Percentiles rank a stretch among this genome's conserved stretches.
Evolutionary conservation across 805 yeast genomes (phyloP).

Genomic region (Pichia membranifaciens): DNA sequence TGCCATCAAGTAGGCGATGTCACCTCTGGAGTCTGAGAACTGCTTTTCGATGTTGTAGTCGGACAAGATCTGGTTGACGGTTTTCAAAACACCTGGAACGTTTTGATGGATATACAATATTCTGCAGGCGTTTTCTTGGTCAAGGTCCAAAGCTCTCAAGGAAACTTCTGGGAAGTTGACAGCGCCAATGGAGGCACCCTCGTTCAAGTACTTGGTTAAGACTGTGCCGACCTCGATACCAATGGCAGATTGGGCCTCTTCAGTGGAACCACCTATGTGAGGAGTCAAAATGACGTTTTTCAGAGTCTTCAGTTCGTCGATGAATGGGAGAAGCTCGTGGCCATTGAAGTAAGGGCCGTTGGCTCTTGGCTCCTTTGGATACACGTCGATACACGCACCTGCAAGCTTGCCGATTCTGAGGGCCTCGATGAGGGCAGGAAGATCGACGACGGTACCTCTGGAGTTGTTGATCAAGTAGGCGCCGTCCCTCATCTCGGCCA

Average conservation of each 20-base stretch:
- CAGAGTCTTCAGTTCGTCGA: conserved; percentile 71
- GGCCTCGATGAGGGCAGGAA: conserved; percentile 88
- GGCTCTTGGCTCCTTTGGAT: conserved; percentile 95
- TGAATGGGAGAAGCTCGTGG: conserved; percentile 67
- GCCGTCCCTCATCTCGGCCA: conserved; percentile 95
- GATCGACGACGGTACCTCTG: conserved; percentile 96
- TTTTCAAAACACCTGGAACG: conserved; percentile 97
- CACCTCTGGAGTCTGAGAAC: conserved; percentile 94
- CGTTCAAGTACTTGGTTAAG: conserved; percentile 86
- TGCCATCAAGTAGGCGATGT: conserved; percentile 96
- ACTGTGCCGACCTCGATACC: conserved; percentile 92
- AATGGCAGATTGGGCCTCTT: conserved; percentile 96
- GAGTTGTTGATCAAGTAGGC: conserved; percentile 92
- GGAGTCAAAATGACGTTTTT: conserved; percentile 92
- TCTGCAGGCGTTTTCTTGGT: conserved; percentile 84
- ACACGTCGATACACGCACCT: conserved; percentile 96
- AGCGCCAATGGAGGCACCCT: conserved; percentile 91
- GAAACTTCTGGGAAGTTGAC: conserved; percentile 99
- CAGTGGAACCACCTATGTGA: conserved; percentile 98
- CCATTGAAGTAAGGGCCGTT: conserved; percentile 81
- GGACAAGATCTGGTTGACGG: conserved; percentile 92
- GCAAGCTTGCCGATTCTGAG: conserved; percentile 90
- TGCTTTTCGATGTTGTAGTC: conserved; percentile 96
- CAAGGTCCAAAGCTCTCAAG: conserved; percentile 79
- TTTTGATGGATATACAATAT: conserved; percentile 94